These are phyloP conservation scores for Globisporangium yorkense DNA, from an alignment of 352 stramenopile genomes.

Conservation along the genomic window DNA sequence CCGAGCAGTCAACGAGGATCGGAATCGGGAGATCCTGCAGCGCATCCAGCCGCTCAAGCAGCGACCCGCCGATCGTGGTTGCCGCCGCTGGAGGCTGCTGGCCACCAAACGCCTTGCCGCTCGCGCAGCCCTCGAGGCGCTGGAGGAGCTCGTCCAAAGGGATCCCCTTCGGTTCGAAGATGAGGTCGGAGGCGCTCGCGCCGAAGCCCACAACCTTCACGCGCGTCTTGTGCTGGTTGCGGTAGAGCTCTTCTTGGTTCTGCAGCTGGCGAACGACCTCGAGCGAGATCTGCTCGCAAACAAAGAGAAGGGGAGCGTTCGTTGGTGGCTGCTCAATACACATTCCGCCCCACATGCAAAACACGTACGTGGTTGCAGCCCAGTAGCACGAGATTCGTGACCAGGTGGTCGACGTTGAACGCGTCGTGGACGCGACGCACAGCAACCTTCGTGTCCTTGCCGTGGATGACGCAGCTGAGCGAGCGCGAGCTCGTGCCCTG, in stretches of 20 bases:
- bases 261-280: conserved; percentile 58
- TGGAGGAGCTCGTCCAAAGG: conserved; percentile 36
- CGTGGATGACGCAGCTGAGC: conserved; percentile 69
- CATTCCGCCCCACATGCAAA: not conserved
- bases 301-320: not conserved
- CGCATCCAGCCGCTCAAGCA: conserved; percentile 42
- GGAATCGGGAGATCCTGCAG: conserved; percentile 67
- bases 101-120: conserved; percentile 19
- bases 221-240: conserved; percentile 57
- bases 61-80: conserved; percentile 29
- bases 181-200: conserved; percentile 52
- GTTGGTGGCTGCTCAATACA: not conserved
- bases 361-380: conserved; percentile 55
- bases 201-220: conserved; percentile 69
- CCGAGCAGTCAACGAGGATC: conserved; percentile 71
- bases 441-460: conserved; percentile 62
- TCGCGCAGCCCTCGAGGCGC: conserved; percentile 38
- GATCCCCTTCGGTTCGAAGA: conserved; percentile 52
- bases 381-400: conserved; percentile 65
- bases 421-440: conserved; percentile 74
- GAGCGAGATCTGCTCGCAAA: conserved; percentile 36
- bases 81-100: not conserved
- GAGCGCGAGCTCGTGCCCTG: conserved; percentile 77
- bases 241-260: conserved; percentile 53
- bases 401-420: conserved; percentile 73